Conservation (phyloP, 2,329 filamentous ascomycete genomes). For the Fusarium pininemorale region DNA sequence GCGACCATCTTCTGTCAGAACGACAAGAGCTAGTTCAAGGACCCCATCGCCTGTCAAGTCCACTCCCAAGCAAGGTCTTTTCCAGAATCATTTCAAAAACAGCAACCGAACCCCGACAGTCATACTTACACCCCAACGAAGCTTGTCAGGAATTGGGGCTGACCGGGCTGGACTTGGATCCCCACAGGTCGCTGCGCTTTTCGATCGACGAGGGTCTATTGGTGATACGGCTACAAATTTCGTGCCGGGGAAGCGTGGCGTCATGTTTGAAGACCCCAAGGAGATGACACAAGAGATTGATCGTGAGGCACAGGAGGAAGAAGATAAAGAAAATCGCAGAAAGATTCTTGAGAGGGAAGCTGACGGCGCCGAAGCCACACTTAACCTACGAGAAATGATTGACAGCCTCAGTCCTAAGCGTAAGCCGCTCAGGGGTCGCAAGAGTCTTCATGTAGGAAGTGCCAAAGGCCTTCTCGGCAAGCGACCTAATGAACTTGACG, state of each 20-base stretch:
- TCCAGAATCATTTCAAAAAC: slow-evolving; percentile 62
- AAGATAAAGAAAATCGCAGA: slow-evolving; percentile 68
- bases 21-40: slow-evolving; percentile 26
- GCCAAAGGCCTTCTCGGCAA: slow-evolving; percentile 79
- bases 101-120: slow-evolving; percentile 70
- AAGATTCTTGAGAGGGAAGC: slow-evolving; percentile 64
- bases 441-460: slow-evolving; percentile 80
- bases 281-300: slow-evolving; percentile 71
- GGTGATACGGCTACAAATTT: slow-evolving; percentile 73
- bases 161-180: slow-evolving; percentile 79
- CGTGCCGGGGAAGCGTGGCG: slow-evolving; percentile 60
- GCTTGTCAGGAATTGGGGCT: slow-evolving; percentile 73
- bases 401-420: slow-evolving; percentile 81
- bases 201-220: slow-evolving; percentile 77
- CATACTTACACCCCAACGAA: slow-evolving; percentile 64
- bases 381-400: slow-evolving; percentile 80
- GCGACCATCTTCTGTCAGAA: slow-evolving; percentile 9
- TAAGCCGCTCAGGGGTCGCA: slow-evolving; percentile 70
- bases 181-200: slow-evolving; percentile 74
- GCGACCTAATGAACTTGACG: slow-evolving; percentile 75
- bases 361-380: slow-evolving; percentile 62
- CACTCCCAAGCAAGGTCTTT: slow-evolving; percentile 53
- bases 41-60: slow-evolving; percentile 40
- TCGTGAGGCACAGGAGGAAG: slow-evolving; percentile 65
- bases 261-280: slow-evolving; percentile 73